Percentiles rank a stretch among this genome's conserved stretches.
These are phyloP conservation scores for Epichloe sylvatica DNA, from an alignment of 2,329 filamentous ascomycete genomes.

Conservation along the genomic window DNA sequence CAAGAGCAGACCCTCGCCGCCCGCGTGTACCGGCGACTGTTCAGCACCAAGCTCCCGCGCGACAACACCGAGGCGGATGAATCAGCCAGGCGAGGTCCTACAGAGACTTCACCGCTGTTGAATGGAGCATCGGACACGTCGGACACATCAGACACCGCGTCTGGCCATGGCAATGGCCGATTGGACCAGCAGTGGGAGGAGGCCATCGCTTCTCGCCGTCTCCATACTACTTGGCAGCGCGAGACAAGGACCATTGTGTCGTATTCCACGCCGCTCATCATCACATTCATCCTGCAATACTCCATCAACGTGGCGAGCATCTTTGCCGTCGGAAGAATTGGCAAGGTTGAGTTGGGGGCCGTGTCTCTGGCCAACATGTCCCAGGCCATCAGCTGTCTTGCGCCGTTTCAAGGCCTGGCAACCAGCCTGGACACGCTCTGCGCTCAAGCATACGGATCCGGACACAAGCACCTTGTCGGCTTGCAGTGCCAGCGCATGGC, in stretches of 20 bases:
- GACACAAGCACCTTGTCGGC: slow-evolving; percentile 75
- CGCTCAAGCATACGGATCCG: slow-evolving; percentile 85
- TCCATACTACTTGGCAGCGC: slow-evolving; percentile 82
- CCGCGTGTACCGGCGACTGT: slow-evolving; percentile 33
- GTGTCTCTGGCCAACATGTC: slow-evolving; percentile 53
- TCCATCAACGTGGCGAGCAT: slow-evolving; percentile 72
- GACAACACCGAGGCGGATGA: slow-evolving; percentile 26
- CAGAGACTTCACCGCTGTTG: slow-evolving; percentile 30
- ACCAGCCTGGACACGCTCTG: slow-evolving; percentile 88
- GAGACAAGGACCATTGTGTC: slow-evolving; percentile 68
- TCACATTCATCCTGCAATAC: slow-evolving; percentile 66
- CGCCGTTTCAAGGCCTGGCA: slow-evolving; percentile 69
- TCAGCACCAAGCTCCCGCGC: slow-evolving; percentile 40
- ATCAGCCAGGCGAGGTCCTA: slow-evolving; percentile 16
- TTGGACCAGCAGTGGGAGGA: slow-evolving; percentile 70
- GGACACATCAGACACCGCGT: slow-evolving; percentile 17
- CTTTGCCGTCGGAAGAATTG: slow-evolving; percentile 63
- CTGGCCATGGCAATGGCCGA: slow-evolving; percentile 32
- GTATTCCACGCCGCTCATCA: slow-evolving; percentile 56
- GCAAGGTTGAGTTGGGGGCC: slow-evolving; percentile 42
- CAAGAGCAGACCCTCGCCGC: slow-evolving; percentile 21
- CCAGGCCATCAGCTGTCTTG: slow-evolving; percentile 63
- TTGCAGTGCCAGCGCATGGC: slow-evolving; percentile 72
- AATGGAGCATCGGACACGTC: neutral
- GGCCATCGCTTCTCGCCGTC: slow-evolving; percentile 64